Conservation (phyloP, 495 filamentous ascomycete genomes). For the Lasiosphaeris hirsuta region DNA sequence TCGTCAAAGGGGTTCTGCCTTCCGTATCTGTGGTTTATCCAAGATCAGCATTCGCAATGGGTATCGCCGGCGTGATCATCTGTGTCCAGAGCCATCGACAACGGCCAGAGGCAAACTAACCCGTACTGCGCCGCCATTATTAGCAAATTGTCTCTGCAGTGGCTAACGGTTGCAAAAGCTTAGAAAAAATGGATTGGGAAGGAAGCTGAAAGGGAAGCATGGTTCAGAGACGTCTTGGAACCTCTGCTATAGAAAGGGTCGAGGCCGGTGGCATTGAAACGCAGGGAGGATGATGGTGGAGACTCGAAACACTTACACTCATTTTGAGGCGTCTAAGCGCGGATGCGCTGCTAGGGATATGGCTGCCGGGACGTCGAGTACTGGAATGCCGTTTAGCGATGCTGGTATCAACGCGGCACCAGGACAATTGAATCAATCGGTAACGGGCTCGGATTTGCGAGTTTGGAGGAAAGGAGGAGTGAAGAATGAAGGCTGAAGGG, state of each 20-base stretch:
- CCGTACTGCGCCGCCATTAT: constrained; percentile 29
- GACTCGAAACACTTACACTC: constrained; percentile 43
- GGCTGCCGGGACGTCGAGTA: neutral
- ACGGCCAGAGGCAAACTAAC: constrained; percentile 11
- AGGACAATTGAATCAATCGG: neutral
- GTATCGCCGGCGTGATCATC: neutral
- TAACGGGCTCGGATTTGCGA: too few relatives aligned
- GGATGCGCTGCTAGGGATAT: neutral
- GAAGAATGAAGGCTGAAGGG: neutral
- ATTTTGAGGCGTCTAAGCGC: constrained; percentile 30
- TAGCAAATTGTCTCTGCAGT: constrained; percentile 19
- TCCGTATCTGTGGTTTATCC: constrained; percentile 36
- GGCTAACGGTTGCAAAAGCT: constrained; percentile 6
- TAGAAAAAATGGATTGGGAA: neutral
- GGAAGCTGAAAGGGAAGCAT: neutral
- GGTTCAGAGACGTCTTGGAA: neutral
- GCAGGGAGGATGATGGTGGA: constrained; percentile 5
- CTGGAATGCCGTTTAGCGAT: neutral
- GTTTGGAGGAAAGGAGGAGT: neutral
- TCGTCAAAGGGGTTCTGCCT: constrained; percentile 31
- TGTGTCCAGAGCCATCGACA: neutral
- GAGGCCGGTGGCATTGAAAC: constrained; percentile 15
- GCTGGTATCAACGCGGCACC: neutral
- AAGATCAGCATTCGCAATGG: constrained; percentile 24
- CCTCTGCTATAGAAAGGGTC: neutral